These are phyloP conservation scores for Aspergillus haitiensis DNA, from an alignment of 495 filamentous ascomycete species.

Conservation along the genomic window DNA sequence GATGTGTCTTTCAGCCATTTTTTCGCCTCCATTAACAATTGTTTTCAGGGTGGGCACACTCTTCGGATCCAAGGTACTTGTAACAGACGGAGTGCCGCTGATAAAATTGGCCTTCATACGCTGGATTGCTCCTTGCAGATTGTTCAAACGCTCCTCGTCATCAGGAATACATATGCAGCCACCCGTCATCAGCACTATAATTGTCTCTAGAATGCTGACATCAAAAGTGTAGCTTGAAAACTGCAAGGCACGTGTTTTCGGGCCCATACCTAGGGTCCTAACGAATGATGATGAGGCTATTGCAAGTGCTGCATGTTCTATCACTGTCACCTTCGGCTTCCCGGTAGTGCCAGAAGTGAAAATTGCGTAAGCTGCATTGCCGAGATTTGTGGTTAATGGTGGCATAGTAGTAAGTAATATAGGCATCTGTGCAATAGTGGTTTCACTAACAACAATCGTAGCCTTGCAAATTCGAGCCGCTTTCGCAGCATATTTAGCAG, in stretches of 20 bases:
- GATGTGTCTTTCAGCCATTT: constrained; percentile 48
- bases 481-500: constrained; percentile 32
- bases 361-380: constrained; percentile 48
- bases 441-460: constrained; percentile 33
- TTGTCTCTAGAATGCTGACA: constrained; percentile 63
- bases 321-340: constrained; percentile 50
- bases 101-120: constrained; percentile 44
- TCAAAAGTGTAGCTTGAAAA: constrained; percentile 71
- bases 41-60: constrained; percentile 49
- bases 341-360: constrained; percentile 55
- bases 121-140: constrained; percentile 44
- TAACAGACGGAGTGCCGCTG: constrained; percentile 46
- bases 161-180: constrained; percentile 67
- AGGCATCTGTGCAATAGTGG: constrained; percentile 33
- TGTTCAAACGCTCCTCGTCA: constrained; percentile 53
- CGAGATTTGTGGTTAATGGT: constrained; percentile 19
- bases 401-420: constrained; percentile 21
- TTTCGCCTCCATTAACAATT: constrained; percentile 57
- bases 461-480: constrained; percentile 34
- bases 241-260: constrained; percentile 60
- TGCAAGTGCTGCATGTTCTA: constrained; percentile 45
- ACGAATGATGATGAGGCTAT: constrained; percentile 35
- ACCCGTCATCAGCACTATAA: constrained; percentile 62
- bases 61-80: constrained; percentile 47
- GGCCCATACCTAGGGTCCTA: constrained; percentile 45